Evolutionary conservation across 2,329 filamentous ascomycete species (phyloP).

Genomic region (Dothiorella sarmentorum): DNA sequence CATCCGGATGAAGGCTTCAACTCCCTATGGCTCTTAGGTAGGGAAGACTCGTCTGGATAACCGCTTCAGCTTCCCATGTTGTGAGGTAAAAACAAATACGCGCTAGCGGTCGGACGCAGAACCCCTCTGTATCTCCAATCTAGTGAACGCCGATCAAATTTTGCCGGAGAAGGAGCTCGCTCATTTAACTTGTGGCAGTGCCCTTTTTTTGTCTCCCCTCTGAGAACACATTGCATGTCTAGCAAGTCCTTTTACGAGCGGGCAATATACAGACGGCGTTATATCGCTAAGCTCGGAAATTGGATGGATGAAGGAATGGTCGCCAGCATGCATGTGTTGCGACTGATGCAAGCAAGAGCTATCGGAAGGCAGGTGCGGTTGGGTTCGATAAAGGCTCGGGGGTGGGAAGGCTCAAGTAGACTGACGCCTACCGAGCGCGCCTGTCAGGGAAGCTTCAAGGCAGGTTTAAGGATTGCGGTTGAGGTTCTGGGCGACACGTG

Average conservation of each 20-base stretch:
- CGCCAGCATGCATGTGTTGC: background rate
- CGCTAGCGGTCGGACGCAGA: no score
- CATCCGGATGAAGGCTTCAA: no score
- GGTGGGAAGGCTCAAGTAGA: background rate
- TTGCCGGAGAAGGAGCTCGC: background rate
- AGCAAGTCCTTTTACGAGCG: background rate
- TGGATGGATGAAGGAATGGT: slow-evolving; percentile 4
- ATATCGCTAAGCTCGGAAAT: slow-evolving; percentile 12
- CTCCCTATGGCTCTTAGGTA: no score
- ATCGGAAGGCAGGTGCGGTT: background rate
- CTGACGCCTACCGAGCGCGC: background rate
- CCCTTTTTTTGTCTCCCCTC: background rate
- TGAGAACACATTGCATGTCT: background rate
- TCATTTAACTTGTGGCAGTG: background rate
- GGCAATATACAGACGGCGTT: slow-evolving; percentile 5
- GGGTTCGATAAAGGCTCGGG: background rate
- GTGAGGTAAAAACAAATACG: no score
- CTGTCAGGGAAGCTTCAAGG: background rate
- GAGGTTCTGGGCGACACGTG: background rate
- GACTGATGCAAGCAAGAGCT: background rate
- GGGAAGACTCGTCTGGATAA: no score
- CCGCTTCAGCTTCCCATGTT: no score
- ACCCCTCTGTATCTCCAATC: no score
- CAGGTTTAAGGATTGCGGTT: background rate
- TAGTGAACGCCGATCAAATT: background rate